These are phyloP conservation scores for Musa schizocarpa DNA, from an alignment of 176 grass and related monocot species.

Conservation along the genomic window DNA sequence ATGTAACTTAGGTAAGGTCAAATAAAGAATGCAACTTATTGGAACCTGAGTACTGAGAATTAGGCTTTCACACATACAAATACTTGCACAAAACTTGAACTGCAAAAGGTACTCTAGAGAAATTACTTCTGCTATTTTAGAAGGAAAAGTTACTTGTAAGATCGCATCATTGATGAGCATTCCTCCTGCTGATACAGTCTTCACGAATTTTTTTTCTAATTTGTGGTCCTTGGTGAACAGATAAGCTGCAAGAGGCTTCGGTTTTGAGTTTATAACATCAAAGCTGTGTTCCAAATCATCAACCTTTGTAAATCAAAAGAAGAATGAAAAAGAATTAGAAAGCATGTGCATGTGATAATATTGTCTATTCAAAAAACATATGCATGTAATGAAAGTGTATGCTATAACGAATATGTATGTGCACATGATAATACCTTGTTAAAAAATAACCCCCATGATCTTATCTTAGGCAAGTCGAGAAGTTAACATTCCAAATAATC, in stretches of 20 bases:
- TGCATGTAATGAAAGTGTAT: background rate
- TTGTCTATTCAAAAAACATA: background rate
- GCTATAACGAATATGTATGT: too few relatives aligned
- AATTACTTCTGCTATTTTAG: background rate
- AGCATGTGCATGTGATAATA: background rate
- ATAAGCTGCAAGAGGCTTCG: conserved; percentile 82
- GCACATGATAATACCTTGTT: too few relatives aligned
- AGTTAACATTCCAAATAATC: background rate
- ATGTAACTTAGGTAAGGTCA: too few relatives aligned
- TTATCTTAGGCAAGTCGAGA: too few relatives aligned
- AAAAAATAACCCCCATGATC: too few relatives aligned
- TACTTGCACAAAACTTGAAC: too few relatives aligned
- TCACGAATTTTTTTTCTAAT: conserved; percentile 48
- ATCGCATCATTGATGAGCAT: conserved; percentile 61
- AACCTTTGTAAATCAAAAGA: conserved; percentile 27
- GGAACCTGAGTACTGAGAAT: too few relatives aligned
- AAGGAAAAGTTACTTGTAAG: conserved; percentile 58
- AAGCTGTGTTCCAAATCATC: conserved; percentile 75
- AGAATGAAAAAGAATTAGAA: background rate
- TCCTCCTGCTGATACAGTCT: conserved; percentile 61
- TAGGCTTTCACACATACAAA: too few relatives aligned
- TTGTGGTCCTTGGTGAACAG: conserved; percentile 87
- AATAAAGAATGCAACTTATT: too few relatives aligned
- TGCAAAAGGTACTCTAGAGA: background rate
- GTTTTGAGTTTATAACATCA: conserved; percentile 43